These are phyloP conservation scores for Teunomyces pallodes DNA, from an alignment of 805 yeast species.

Conservation along the genomic window DNA sequence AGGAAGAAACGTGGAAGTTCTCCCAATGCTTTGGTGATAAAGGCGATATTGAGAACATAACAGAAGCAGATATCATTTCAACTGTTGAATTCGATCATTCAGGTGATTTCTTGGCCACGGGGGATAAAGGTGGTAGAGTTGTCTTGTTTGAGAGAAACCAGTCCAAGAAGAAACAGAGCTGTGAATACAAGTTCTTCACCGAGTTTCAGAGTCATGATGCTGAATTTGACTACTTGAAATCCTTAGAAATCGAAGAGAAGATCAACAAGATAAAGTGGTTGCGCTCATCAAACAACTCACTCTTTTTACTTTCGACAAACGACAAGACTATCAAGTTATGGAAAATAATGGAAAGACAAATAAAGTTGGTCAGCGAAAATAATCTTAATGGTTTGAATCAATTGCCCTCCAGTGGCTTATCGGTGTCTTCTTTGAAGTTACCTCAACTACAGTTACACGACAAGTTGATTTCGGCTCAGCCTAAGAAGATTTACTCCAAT, in stretches of 20 bases:
- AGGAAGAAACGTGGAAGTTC: conserved; percentile 66
- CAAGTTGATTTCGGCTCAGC: conserved; percentile 91
- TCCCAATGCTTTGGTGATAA: conserved; percentile 99
- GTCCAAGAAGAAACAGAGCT: conserved; percentile 54
- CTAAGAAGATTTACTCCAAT: conserved; percentile 85
- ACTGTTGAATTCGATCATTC: conserved; percentile 95
- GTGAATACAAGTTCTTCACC: conserved; percentile 93
- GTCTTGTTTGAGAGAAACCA: conserved; percentile 91
- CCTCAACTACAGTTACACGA: conserved; percentile 94
- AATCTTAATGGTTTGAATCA: conserved; percentile 46
- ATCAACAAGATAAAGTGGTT: conserved; percentile 98
- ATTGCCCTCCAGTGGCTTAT: conserved; percentile 22
- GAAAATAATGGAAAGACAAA: conserved; percentile 91
- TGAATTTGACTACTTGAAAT: conserved; percentile 93
- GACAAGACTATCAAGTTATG: conserved; percentile 98
- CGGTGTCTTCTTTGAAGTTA: conserved; percentile 54
- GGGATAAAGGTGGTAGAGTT: conserved; percentile 98
- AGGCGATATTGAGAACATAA: conserved; percentile 91
- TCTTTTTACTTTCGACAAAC: conserved; percentile 84
- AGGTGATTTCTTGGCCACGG: conserved; percentile 95
- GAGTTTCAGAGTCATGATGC: conserved; percentile 99
- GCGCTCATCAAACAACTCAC: conserved; percentile 82
- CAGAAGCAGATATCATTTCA: conserved; percentile 95
- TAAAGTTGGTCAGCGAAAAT: conserved; percentile 89
- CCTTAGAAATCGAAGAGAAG: conserved; percentile 95